Conservation (phyloP, 129 eudicot genomes). For the Scalesia atractyloides region DNA sequence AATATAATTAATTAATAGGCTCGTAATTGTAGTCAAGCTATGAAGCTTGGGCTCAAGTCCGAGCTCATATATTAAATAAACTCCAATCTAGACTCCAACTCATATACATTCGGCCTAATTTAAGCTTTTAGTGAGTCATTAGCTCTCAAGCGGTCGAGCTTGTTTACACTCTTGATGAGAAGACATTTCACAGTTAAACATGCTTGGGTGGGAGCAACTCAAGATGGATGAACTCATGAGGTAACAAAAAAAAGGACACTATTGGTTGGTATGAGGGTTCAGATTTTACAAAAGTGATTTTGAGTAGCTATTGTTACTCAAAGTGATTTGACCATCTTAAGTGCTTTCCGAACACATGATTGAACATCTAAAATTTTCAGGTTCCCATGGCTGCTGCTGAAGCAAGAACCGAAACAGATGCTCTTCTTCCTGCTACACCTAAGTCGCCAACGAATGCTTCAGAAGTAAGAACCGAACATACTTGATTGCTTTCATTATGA, state of each 20-base stretch:
- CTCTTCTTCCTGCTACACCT: constrained; percentile 25
- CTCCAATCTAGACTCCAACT: too few species aligned
- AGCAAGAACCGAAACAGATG: constrained; percentile 37
- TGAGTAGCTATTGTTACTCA: neutral
- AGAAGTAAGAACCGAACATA: constrained; percentile 43
- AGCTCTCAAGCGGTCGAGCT: too few species aligned
- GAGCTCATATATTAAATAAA: too few species aligned
- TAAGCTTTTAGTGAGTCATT: too few species aligned
- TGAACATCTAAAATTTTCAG: constrained; percentile 31
- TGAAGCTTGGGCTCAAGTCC: too few species aligned
- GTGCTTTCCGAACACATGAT: constrained; percentile 11
- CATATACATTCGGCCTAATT: too few species aligned
- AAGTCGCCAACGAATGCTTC: constrained; percentile 42
- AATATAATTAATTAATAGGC: too few species aligned
- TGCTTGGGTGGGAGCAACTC: neutral
- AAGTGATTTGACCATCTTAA: neutral
- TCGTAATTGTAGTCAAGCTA: too few species aligned
- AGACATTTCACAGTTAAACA: neutral
- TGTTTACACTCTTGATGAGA: too few species aligned
- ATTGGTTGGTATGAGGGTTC: neutral
- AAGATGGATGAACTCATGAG: neutral
- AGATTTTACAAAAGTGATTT: neutral
- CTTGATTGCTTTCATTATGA: neutral
- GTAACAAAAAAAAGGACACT: neutral
- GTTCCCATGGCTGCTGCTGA: constrained; percentile 30